phyloP scores from a whole-genome alignment of 441 rosid genomes.

The Populus hybrid region DNA sequence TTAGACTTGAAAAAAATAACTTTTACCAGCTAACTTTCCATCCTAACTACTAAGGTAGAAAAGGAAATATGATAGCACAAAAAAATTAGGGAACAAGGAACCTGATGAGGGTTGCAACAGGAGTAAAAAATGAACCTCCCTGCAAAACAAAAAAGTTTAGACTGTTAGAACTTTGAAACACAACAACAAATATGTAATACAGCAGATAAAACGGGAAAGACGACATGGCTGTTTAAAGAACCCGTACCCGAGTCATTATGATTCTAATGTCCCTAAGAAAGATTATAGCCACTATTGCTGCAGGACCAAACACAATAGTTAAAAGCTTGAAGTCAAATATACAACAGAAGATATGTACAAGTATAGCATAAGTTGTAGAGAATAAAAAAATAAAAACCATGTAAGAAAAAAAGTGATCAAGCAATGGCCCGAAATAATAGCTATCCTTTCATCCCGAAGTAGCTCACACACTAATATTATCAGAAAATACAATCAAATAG shows the following conservation, averaged over 20 bases:
- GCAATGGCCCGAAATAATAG: background rate
- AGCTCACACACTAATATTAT: no score
- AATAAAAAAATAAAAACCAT: no score
- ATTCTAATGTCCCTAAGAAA: conserved; percentile 56
- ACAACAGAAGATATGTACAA: background rate
- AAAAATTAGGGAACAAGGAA: conserved; percentile 19
- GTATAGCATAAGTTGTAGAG: background rate
- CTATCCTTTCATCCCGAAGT: background rate
- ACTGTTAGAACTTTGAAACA: conserved; percentile 8
- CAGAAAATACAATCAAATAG: background rate
- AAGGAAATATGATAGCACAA: background rate
- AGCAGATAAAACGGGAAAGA: background rate
- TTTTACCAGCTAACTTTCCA: background rate
- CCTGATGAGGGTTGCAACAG: conserved; percentile 52
- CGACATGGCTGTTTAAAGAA: conserved; percentile 1
- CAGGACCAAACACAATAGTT: conserved; percentile 26
- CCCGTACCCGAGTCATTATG: conserved; percentile 46
- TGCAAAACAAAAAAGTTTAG: conserved; percentile 33
- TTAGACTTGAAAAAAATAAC: background rate
- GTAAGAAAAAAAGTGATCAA: background rate
- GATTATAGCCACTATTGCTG: conserved; percentile 66
- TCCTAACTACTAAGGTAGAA: background rate
- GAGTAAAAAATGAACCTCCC: conserved; percentile 40
- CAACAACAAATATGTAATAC: background rate
- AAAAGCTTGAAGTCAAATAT: background rate